Evolutionary conservation across 352 stramenopile genomes (phyloP).

Genomic region (Pythium sp.): DNA sequence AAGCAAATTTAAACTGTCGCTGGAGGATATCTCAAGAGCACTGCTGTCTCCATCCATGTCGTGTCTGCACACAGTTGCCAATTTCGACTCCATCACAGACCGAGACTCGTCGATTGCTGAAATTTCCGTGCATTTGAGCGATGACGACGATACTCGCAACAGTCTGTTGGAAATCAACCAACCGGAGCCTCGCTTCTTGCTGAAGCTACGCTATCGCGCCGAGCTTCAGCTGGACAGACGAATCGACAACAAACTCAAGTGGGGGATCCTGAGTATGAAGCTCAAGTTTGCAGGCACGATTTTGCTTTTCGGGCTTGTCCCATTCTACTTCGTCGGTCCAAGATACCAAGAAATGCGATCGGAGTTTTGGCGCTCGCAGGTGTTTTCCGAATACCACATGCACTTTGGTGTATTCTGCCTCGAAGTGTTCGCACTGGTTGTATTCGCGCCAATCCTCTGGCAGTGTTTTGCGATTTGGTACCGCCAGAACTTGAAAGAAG

Average conservation of each 20-base stretch:
- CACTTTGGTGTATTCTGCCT: not conserved
- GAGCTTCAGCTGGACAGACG: constrained; percentile 30
- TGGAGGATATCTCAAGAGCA: constrained; percentile 33
- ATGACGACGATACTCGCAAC: not conserved
- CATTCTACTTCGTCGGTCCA: constrained; percentile 5
- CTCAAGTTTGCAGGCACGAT: constrained; percentile 15
- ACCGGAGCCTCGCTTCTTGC: constrained; percentile 20
- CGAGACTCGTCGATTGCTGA: not conserved
- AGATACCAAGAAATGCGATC: not conserved
- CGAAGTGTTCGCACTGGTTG: constrained; percentile 14
- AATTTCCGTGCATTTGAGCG: not conserved
- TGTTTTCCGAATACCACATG: not conserved
- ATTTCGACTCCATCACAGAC: constrained; percentile 2
- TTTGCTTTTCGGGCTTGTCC: constrained; percentile 3
- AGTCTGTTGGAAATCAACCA: not conserved
- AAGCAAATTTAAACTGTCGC: constrained; percentile 27
- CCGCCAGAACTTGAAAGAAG: constrained; percentile 22
- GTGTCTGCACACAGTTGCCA: not conserved
- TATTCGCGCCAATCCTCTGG: constrained; percentile 24
- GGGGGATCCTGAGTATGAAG: constrained; percentile 8
- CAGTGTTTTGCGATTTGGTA: constrained; percentile 23
- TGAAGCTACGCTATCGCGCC: constrained; percentile 29
- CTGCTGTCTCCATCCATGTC: constrained; percentile 22
- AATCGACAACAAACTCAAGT: constrained; percentile 21
- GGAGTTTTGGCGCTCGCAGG: not conserved